Evolutionary conservation across 352 stramenopile species (phyloP).

Genomic region (Lagenidium giganteum): DNA sequence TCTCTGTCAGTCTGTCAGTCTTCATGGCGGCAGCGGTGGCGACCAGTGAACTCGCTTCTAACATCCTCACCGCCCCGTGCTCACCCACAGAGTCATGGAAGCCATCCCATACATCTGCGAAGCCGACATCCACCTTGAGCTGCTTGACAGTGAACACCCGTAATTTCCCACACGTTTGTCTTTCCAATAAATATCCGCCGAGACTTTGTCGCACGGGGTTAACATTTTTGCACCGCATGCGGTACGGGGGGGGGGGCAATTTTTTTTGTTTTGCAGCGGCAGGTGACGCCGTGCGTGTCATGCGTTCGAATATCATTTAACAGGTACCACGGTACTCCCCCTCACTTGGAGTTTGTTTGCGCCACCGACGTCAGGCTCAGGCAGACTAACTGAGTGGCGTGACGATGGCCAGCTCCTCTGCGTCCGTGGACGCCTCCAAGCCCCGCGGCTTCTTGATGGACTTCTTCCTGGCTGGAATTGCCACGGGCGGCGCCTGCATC

Average conservation of each 20-base stretch:
- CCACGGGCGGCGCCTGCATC: constrained; percentile 63
- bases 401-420: background rate
- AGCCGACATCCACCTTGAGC: constrained; percentile 81
- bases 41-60: background rate
- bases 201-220: too few relatives aligned
- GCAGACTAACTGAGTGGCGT: background rate
- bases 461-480: constrained; percentile 58
- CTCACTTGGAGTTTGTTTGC: too few relatives aligned
- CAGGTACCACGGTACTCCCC: too few relatives aligned
- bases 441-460: constrained; percentile 61
- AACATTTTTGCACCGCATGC: too few relatives aligned
- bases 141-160: constrained; percentile 53
- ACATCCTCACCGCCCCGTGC: background rate
- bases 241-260: too few relatives aligned
- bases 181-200: too few relatives aligned
- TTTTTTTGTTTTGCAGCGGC: too few relatives aligned
- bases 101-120: constrained; percentile 70
- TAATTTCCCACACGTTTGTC: too few relatives aligned
- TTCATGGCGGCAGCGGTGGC: background rate
- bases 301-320: too few relatives aligned
- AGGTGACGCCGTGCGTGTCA: too few relatives aligned
- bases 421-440: background rate
- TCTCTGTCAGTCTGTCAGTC: too few relatives aligned
- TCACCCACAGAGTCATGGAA: constrained; percentile 57
- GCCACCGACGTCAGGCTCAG: too few relatives aligned